Base-by-base conservation (phyloP, 192 early-diverging fungal genomes). In the Backusella luteola region DNA sequence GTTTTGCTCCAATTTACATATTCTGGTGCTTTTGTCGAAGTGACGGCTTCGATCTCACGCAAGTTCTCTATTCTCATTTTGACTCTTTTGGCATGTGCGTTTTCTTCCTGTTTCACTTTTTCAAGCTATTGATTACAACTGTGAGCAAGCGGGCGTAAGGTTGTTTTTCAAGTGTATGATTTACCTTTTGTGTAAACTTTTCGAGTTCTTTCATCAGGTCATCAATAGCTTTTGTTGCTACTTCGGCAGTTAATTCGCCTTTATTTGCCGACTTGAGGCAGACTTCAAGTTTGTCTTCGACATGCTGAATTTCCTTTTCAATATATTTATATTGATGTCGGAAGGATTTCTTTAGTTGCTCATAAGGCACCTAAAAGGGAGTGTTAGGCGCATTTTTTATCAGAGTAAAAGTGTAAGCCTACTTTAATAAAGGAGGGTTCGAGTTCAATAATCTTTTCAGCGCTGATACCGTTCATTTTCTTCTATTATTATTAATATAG, bases 361-460 rank as follows among this genome's bases (percentile, higher is more conserved):
- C 95, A 34, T 92, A 82, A 7, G 96, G 95, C n/a, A 94, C 93
- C 93, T 96, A 76, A 32, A 4, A 26, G 70, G 38, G 53, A 21
- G 12, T 14, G 9, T 63, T 29, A 63, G n/a, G 11, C 11, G n/a
- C 26, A 63, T 12, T 23, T 53, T 9, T 63, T 29, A 26, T 7
- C 1, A 29, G 4, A 59, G 11, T 19, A 59, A 9, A 63, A 29
- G 21, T 9, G 11, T 12, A 63, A 29, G 12, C 56, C 3, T 29
- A 63, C 56, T 63, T 29, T 97, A 66, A 99, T 87, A 72, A 99
- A 93, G 1, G 96, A 91, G 81, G 97, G 94, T 85, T 99, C 98
- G 39, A 99, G 89, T 38, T 88, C 91, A 66, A 99, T 85, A 76
- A 97, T 87, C n/a, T 93, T 89, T 56, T 94, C 92, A 73, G 87